These are phyloP conservation scores for Podila epicladia DNA, from an alignment of 192 early-diverging fungal genomes.

Conservation along the genomic window DNA sequence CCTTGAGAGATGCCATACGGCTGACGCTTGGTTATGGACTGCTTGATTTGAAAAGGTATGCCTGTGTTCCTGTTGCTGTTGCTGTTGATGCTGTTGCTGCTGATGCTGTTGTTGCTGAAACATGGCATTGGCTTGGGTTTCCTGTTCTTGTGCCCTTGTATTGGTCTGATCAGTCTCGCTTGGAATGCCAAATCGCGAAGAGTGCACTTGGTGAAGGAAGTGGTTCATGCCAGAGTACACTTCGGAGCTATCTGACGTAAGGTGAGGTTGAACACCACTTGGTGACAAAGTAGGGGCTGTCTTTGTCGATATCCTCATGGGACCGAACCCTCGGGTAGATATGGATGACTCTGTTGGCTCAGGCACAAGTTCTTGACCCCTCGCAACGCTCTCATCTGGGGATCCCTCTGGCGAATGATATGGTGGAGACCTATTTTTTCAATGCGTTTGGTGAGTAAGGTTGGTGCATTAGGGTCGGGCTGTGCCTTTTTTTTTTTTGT, in stretches of 20 bases:
- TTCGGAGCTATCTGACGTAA: not conserved
- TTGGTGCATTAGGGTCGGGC: not conserved
- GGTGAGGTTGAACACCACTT: not conserved
- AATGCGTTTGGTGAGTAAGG: not conserved
- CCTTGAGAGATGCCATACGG: constrained; percentile 18
- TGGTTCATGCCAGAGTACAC: constrained; percentile 34
- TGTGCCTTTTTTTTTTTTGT: not conserved
- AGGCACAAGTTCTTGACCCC: not conserved
- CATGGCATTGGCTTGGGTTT: no score
- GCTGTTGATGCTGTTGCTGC: constrained; percentile 5
- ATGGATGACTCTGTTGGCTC: not conserved
- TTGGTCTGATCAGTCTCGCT: not conserved
- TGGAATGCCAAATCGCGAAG: constrained; percentile 38
- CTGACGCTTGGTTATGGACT: not conserved
- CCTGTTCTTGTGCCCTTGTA: not conserved
- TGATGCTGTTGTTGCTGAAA: not conserved
- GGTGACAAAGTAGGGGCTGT: not conserved
- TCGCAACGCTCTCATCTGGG: not conserved
- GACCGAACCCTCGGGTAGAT: not conserved
- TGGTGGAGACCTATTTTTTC: constrained; percentile 7
- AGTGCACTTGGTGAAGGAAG: constrained; percentile 34
- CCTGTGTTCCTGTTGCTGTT: constrained; percentile 6
- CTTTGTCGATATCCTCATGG: constrained; percentile 35
- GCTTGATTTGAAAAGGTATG: not conserved
- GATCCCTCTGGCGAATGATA: not conserved